phyloP scores from a whole-genome alignment of 306 rosid species.

The Citrullus mucosospermus region DNA sequence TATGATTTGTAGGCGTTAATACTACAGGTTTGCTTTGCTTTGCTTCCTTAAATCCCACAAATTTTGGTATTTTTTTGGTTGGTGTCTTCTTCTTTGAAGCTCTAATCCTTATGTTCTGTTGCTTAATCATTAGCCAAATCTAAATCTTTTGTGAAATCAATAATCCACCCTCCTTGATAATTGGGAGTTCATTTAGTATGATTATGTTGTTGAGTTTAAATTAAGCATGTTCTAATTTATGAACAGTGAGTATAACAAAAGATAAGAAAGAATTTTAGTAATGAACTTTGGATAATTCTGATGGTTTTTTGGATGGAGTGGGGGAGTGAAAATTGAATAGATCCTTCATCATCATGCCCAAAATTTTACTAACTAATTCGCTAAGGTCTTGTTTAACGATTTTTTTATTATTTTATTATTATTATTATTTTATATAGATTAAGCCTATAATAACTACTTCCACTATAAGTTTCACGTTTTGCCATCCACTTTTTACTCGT shows the following conservation, averaged over 20 bases:
- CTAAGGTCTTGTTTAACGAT: too few species aligned
- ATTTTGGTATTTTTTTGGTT: neutral
- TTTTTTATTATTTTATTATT: too few species aligned
- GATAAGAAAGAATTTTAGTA: neutral
- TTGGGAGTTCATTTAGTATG: neutral
- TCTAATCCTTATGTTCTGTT: neutral
- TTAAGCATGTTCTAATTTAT: neutral
- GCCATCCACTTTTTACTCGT: too few species aligned
- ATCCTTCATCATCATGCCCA: neutral
- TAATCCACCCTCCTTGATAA: neutral
- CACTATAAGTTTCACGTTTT: too few species aligned
- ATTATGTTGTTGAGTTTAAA: neutral
- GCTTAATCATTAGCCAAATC: neutral
- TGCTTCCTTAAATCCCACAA: slow-evolving; percentile 7
- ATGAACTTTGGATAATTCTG: neutral
- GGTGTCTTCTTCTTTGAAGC: neutral
- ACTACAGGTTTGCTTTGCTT: slow-evolving; percentile 6
- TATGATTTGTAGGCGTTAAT: neutral
- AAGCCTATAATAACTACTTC: too few species aligned
- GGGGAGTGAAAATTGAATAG: neutral
- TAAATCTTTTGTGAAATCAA: neutral
- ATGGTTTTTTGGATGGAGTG: neutral
- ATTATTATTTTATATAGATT: too few species aligned
- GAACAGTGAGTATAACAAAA: neutral
- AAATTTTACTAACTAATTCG: neutral